Percentiles rank a stretch among this genome's conserved stretches.
These are phyloP conservation scores for Komagataella mondaviorum DNA, from an alignment of 805 yeast species.

Conservation along the genomic window DNA sequence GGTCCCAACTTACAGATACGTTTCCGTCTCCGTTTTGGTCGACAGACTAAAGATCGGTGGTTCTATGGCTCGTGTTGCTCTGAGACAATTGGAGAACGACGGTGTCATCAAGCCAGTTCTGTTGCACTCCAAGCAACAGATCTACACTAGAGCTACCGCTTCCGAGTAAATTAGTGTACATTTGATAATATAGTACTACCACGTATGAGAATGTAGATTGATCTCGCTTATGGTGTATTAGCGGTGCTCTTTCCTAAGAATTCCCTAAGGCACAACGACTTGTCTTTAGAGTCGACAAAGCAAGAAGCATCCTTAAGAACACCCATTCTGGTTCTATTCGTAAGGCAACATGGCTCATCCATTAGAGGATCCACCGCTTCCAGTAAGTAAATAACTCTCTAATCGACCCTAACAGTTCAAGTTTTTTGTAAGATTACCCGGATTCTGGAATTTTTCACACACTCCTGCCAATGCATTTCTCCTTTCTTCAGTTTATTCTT, in stretches of 20 bases:
- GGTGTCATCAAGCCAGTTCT: constrained; percentile 92
- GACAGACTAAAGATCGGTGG: constrained; percentile 99
- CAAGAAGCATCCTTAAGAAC: too few species aligned
- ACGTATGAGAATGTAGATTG: neutral
- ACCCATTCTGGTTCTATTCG: too few species aligned
- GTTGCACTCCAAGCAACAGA: constrained; percentile 91
- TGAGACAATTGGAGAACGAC: constrained; percentile 86
- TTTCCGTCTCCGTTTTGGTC: constrained; percentile 94
- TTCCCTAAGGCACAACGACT: too few species aligned
- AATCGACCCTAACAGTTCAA: neutral
- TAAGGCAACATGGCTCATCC: too few species aligned
- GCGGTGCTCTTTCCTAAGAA: neutral
- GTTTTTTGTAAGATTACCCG: neutral
- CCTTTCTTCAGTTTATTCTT: neutral
- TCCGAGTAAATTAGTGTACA: constrained; percentile 29
- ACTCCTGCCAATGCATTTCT: neutral
- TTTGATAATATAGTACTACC: neutral
- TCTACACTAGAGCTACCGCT: constrained; percentile 79
- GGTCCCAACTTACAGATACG: constrained; percentile 97
- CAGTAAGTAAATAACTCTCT: neutral
- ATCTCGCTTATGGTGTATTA: neutral
- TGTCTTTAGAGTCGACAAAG: too few species aligned
- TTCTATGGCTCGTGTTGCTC: constrained; percentile 96
- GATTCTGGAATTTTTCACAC: neutral
- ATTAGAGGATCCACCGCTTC: neutral